Evolutionary conservation across 306 rosid genomes (phyloP).

Genomic region (Dalbergia cochinchinensis): DNA sequence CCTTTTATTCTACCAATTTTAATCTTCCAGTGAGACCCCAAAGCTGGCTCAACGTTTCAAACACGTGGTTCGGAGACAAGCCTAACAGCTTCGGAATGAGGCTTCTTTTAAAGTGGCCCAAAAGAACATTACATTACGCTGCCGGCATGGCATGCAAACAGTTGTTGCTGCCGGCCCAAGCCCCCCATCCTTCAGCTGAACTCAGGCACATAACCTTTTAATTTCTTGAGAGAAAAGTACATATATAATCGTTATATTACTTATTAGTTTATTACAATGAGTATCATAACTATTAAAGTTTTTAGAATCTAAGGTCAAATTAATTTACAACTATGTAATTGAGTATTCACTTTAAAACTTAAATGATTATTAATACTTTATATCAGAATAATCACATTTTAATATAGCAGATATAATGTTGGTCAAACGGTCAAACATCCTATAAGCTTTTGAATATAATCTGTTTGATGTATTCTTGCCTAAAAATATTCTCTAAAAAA

Average conservation of each 20-base stretch:
- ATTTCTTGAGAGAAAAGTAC: no score
- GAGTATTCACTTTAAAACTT: background rate
- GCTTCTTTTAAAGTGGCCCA: constrained; percentile 36
- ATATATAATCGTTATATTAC: background rate
- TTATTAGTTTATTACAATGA: background rate
- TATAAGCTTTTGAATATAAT: background rate
- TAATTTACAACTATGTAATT: constrained; percentile 6
- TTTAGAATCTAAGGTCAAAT: background rate
- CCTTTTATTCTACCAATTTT: no score
- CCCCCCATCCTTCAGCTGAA: background rate
- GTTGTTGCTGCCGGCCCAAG: constrained; percentile 62
- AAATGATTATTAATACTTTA: background rate
- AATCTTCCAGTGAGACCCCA: no score
- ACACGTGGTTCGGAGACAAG: constrained; percentile 55
- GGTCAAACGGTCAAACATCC: background rate
- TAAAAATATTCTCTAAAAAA: no score
- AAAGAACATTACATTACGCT: background rate
- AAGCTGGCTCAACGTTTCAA: constrained; percentile 46
- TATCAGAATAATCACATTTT: no score
- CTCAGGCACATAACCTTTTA: background rate
- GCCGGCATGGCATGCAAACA: constrained; percentile 58
- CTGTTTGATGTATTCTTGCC: no score
- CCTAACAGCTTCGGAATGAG: constrained; percentile 44
- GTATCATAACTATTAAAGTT: background rate
- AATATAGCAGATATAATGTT: background rate